A percentile compares a stretch with the other conserved stretches of the same genome.
Evolutionary conservation across 345 rosid species (phyloP).

Genomic region (Salix purpurea): DNA sequence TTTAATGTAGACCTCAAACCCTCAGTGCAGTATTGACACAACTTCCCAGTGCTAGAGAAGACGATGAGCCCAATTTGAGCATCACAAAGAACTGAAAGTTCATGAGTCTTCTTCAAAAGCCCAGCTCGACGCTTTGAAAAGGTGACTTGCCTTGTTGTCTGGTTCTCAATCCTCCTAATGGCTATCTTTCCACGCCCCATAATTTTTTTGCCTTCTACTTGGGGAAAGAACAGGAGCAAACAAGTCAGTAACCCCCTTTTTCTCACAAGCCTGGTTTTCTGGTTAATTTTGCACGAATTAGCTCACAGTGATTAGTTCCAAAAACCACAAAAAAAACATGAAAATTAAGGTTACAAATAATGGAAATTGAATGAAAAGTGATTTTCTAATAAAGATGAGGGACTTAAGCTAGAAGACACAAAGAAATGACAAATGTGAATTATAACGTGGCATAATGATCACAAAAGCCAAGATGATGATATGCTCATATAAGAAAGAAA

Average conservation of each 20-base stretch:
- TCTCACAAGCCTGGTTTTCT: slow-evolving; percentile 1
- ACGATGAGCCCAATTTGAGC: slow-evolving; percentile 50
- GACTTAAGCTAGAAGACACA: slow-evolving; percentile 13
- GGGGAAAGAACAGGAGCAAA: neutral
- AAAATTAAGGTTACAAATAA: neutral
- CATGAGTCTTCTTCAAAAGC: slow-evolving; percentile 43
- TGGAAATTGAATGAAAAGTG: neutral
- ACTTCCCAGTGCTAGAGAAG: slow-evolving; percentile 45
- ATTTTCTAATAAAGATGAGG: neutral
- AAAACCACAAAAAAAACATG: slow-evolving; percentile 3
- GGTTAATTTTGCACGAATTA: neutral
- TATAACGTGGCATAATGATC: neutral
- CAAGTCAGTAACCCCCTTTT: neutral
- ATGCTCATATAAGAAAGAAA: neutral
- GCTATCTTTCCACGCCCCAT: slow-evolving; percentile 46
- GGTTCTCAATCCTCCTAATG: slow-evolving; percentile 44
- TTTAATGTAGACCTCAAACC: slow-evolving; percentile 27
- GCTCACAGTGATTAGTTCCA: neutral
- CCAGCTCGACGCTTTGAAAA: slow-evolving; percentile 44
- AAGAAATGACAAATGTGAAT: neutral
- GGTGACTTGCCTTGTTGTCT: slow-evolving; percentile 48
- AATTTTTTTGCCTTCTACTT: neutral
- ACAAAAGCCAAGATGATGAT: neutral
- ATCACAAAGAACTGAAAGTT: slow-evolving; percentile 44
- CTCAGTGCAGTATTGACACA: slow-evolving; percentile 41